Evolutionary conservation across 306 rosid species (phyloP), one percentile per base, ranked within the genome.

Genomic region (Cucurbita pepo): DNA sequence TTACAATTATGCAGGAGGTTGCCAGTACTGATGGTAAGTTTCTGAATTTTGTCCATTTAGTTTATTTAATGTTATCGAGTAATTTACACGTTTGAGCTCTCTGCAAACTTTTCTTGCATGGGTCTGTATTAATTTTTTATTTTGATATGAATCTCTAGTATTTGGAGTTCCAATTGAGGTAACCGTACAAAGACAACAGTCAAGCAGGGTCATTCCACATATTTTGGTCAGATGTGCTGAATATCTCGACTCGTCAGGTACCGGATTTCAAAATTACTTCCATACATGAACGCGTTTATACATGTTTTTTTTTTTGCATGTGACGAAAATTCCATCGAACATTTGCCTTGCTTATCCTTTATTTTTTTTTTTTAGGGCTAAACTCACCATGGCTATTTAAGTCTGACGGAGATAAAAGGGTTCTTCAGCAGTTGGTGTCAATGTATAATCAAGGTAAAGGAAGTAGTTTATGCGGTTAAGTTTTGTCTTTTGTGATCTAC

Each of bases 141-240:
- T 74, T 65, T 76, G 56, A 50, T 61, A 59, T 73, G 77, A 73
- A 56, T 84, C 44, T 71, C 56, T 81, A 95, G 99, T 88, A 54
- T 95, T 95, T 86, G 99, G 99, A 86, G 92, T 88, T 81, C 92
- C 93, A 16, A 84, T 95, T 80, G 96, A 91, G 84, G 75, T 85
- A 73, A 83, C 84, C 7, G 96, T 95, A 40, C 97, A 89, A 81
- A 83, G 89, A 79, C 89, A 95, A 79, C 87, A 91, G 77, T 81
- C 90, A 73, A 80, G 86, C 84, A 83, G 84, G 71, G 89, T 82
- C 44, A 82, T 95, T 86, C 99, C 99, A 69, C 85, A 76, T 75
- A 89, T 91, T 81, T 80, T 95, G 82, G 89, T 88, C 77, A 86
- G 77, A 40, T 86, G 95, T 81, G 96, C 99, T 75, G 99, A 95